Conservation (phyloP, 495 filamentous ascomycete species). For the Neurospora sp. region DNA sequence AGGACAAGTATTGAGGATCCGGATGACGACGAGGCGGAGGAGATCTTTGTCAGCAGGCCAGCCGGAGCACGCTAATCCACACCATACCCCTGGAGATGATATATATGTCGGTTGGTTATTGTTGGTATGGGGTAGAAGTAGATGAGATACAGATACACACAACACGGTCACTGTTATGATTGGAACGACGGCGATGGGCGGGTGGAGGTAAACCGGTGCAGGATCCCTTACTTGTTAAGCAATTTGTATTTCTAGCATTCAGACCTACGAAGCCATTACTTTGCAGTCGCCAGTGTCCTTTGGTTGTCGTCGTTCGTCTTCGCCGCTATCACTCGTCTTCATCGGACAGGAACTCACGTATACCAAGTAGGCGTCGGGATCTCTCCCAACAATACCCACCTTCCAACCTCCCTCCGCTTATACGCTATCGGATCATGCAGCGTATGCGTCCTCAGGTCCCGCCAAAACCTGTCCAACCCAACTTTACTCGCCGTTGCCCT, state of each 20-base stretch:
- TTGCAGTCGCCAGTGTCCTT: neutral
- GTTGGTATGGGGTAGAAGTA: neutral
- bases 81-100: neutral
- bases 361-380: conserved; percentile 50
- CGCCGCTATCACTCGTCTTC: too few species aligned
- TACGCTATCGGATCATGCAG: conserved; percentile 55
- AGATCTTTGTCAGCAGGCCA: conserved; percentile 9
- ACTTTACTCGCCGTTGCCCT: conserved; percentile 42
- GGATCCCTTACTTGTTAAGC: neutral
- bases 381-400: conserved; percentile 42
- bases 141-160: neutral
- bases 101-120: neutral
- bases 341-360: conserved; percentile 18
- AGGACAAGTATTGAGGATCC: conserved; percentile 48
- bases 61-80: neutral
- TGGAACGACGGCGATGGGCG: neutral
- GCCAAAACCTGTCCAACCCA: conserved; percentile 51
- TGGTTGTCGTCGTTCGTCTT: neutral
- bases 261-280: neutral
- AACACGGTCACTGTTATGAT: neutral
- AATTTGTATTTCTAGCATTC: neutral
- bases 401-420: conserved; percentile 48
- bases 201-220: neutral
- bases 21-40: conserved; percentile 38
- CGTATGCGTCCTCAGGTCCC: conserved; percentile 49